These are phyloP conservation scores for Pterulicium gracile DNA, from an alignment of 1,284 basidiomycete species.

Conservation along the genomic window DNA sequence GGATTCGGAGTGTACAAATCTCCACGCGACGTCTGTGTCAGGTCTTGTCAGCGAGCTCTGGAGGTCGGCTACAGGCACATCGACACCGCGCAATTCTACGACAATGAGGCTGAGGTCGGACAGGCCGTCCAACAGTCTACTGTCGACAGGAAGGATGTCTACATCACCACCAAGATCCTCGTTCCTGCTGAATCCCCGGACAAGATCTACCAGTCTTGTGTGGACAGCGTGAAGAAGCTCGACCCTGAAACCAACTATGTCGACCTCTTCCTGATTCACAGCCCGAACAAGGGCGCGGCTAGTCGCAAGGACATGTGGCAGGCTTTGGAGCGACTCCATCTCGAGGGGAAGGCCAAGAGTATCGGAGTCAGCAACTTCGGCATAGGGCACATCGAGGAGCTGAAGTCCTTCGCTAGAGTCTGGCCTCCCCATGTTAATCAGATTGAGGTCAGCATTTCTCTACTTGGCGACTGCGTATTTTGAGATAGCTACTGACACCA, in stretches of 20 bases:
- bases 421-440: slow-evolving; percentile 76
- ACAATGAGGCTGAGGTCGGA: slow-evolving; percentile 60
- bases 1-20: slow-evolving; percentile 77
- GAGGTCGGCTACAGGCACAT: slow-evolving; percentile 69
- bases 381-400: no score
- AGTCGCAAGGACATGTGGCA: slow-evolving; percentile 54
- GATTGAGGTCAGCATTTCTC: slow-evolving; percentile 46
- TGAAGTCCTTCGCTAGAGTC: no score
- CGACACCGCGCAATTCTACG: slow-evolving; percentile 65
- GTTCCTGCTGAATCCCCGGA: slow-evolving; percentile 49
- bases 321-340: slow-evolving; percentile 46
- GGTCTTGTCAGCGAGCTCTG: slow-evolving; percentile 62
- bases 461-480: slow-evolving; percentile 6
- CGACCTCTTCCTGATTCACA: slow-evolving; percentile 73
- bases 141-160: slow-evolving; percentile 43
- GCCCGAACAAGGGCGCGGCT: slow-evolving; percentile 48
- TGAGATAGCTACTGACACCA: not conserved
- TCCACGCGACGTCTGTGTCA: slow-evolving; percentile 39
- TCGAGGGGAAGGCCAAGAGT: slow-evolving; percentile 54
- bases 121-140: slow-evolving; percentile 45
- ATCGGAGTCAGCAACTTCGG: no score
- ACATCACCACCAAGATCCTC: slow-evolving; percentile 51
- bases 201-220: slow-evolving; percentile 47
- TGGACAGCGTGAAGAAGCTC: slow-evolving; percentile 35
- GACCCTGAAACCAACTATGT: slow-evolving; percentile 38